phyloP scores from a whole-genome alignment of 345 rosid genomes.

The Citrus unshiu region DNA sequence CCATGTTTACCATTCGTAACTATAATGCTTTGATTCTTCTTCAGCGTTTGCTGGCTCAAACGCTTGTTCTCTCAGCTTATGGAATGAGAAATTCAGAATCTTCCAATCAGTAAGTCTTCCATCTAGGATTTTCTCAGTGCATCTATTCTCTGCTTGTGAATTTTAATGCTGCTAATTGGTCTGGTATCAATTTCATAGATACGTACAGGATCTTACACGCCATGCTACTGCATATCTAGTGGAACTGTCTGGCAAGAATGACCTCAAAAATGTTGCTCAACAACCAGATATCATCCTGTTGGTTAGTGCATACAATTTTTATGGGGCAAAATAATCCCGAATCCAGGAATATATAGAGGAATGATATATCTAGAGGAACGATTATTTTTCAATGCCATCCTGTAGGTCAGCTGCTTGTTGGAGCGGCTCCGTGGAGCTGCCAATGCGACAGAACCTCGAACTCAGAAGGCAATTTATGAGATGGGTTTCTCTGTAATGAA shows the following conservation, averaged over 20 bases:
- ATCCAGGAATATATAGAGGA: conserved; percentile 10
- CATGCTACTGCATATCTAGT: conserved; percentile 66
- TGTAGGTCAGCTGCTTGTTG: conserved; percentile 83
- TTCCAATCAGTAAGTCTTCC: conserved; percentile 79
- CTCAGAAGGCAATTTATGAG: conserved; percentile 85
- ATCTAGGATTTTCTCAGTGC: conserved; percentile 11
- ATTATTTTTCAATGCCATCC: conserved; percentile 16
- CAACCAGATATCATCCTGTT: conserved; percentile 81
- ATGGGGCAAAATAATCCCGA: conserved; percentile 5
- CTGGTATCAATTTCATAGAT: conserved; percentile 44
- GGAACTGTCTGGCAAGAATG: conserved; percentile 68
- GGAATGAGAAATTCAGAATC: conserved; percentile 71
- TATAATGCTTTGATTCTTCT: conserved; percentile 21
- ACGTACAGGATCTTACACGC: conserved; percentile 74
- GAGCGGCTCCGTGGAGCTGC: conserved; percentile 98
- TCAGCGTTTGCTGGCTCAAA: conserved; percentile 92
- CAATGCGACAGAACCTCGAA: conserved; percentile 89
- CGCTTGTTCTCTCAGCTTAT: conserved; percentile 89
- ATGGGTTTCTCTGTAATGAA: conserved; percentile 78
- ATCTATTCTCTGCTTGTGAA: conserved; percentile 5
- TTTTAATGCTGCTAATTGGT: conserved; percentile 19
- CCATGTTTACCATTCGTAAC: conserved; percentile 2
- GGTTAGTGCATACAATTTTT: conserved; percentile 42
- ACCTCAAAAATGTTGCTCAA: conserved; percentile 74
- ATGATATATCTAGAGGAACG: conserved; percentile 11